Base-by-base conservation (phyloP, 768 basidiomycete species). In the Xanthoconium stramineum region DNA sequence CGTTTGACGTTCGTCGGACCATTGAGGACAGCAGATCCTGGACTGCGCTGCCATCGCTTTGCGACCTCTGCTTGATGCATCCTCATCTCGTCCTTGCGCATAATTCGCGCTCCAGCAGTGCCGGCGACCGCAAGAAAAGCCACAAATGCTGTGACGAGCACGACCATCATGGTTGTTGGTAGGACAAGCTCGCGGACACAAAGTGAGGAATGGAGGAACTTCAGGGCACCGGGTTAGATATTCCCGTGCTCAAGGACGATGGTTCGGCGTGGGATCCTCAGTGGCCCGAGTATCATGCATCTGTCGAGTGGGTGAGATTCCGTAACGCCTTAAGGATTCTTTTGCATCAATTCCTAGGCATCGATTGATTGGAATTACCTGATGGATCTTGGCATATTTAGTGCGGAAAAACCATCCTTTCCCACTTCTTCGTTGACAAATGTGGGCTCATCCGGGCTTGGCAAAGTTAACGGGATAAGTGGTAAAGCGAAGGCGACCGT, bases 21-120 rank as follows among this genome's bases (percentile, higher is more conserved):
- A 24, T 24, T 24, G 13, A 36, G 40, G 17, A 11, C 13, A 2
- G 51, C 40, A 32, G 56, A 56, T 13, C 58, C 56, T 38, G 46
- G 20, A n/a, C 19, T 1, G 14, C 46, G 61, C 12, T 57, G 45
- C 69, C 59, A 80, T 44, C 77, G 72, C 57, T 80, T 74, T 4
- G 75, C 79, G 44, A 83, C 82, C 59, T 78, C 79, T 5, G 65
- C 56, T 64, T 83, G 83, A 49, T 69, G 74, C 14, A 69, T 76
- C 44, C 71, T 78, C 19, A 80, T 55, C 43, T 82, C 77, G 15
- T 72, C 63, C 63, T 79, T 81, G 56, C 58, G 60, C 48, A 71
- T 65, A 33, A 64, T 61, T 19, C 66, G 63, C 15, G 62, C 67
- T 11, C 49, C 46, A 14, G 43, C 55, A n/a, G 28, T 47, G 12